These are phyloP conservation scores for Mycena floridula DNA, from an alignment of 768 basidiomycete species.

Conservation along the genomic window DNA sequence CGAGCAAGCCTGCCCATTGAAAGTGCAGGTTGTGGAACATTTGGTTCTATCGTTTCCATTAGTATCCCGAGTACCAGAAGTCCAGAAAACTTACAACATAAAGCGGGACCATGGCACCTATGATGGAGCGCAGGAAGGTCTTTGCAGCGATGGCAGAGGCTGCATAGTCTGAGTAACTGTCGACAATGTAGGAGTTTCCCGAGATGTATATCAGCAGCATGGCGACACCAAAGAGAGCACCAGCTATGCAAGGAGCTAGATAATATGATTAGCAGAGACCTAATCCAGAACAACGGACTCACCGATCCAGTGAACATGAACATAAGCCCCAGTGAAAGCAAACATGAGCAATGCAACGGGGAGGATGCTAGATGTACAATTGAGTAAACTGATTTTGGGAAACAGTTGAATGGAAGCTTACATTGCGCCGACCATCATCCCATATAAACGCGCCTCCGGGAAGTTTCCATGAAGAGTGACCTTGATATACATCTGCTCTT, in stretches of 20 bases:
- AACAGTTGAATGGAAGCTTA: slow-evolving; percentile 13
- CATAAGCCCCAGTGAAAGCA: slow-evolving; percentile 37
- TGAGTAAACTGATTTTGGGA: background rate
- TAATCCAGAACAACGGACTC: slow-evolving; percentile 9
- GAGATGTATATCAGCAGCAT: slow-evolving; percentile 38
- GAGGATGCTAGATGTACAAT: slow-evolving; percentile 23
- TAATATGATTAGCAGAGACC: too few species aligned
- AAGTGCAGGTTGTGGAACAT: slow-evolving; percentile 37
- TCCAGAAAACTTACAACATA: too few species aligned
- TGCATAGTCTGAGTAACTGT: slow-evolving; percentile 33
- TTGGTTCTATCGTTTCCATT: too few species aligned
- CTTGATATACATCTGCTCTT: slow-evolving; percentile 27
- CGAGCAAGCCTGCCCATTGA: slow-evolving; percentile 31
- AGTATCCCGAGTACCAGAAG: too few species aligned
- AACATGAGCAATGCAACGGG: slow-evolving; percentile 36
- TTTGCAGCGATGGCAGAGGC: slow-evolving; percentile 41
- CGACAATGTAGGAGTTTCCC: slow-evolving; percentile 39
- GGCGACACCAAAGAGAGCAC: slow-evolving; percentile 32
- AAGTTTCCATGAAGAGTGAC: slow-evolving; percentile 28
- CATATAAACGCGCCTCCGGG: slow-evolving; percentile 37
- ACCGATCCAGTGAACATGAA: slow-evolving; percentile 32
- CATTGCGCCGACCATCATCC: slow-evolving; percentile 35
- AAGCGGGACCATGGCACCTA: slow-evolving; percentile 31
- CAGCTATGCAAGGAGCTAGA: slow-evolving; percentile 30
- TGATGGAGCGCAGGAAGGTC: slow-evolving; percentile 31